A percentile compares a stretch with the other conserved stretches of the same genome.
Conservation (phyloP, 2,329 filamentous ascomycete species). For the Epichloe uncinata region DNA sequence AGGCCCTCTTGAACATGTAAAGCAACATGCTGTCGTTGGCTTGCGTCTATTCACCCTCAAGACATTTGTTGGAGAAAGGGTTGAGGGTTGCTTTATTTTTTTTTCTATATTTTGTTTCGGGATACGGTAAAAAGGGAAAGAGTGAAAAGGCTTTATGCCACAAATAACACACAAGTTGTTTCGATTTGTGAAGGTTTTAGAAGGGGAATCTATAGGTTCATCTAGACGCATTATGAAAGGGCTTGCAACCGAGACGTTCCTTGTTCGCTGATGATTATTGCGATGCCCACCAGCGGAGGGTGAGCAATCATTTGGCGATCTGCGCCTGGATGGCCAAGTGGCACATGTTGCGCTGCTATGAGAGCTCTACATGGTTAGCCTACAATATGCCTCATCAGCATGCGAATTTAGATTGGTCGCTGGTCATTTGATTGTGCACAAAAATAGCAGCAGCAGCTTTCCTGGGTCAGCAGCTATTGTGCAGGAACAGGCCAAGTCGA, state of each 20-base stretch:
- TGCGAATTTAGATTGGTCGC: too few species aligned
- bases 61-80: background rate
- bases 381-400: too few species aligned
- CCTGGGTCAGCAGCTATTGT: background rate
- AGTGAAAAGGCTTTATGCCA: background rate
- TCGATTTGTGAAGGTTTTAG: background rate
- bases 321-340: background rate
- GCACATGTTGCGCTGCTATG: background rate
- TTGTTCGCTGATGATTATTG: background rate
- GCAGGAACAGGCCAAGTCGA: background rate
- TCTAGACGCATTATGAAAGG: background rate
- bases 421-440: too few species aligned
- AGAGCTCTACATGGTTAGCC: too few species aligned
- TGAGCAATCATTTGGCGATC: background rate
- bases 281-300: background rate
- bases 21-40: background rate
- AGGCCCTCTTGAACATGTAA: constrained; percentile 44
- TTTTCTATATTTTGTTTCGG: background rate
- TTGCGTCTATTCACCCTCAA: background rate
- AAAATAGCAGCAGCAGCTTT: too few species aligned
- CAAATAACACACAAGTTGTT: background rate
- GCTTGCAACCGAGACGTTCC: background rate
- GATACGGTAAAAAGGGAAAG: background rate
- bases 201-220: background rate
- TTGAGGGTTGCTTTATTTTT: background rate